Evolutionary conservation across 495 filamentous ascomycete species (phyloP), one percentile per base, ranked within the genome.

Genomic region (Neurospora cerealis): DNA sequence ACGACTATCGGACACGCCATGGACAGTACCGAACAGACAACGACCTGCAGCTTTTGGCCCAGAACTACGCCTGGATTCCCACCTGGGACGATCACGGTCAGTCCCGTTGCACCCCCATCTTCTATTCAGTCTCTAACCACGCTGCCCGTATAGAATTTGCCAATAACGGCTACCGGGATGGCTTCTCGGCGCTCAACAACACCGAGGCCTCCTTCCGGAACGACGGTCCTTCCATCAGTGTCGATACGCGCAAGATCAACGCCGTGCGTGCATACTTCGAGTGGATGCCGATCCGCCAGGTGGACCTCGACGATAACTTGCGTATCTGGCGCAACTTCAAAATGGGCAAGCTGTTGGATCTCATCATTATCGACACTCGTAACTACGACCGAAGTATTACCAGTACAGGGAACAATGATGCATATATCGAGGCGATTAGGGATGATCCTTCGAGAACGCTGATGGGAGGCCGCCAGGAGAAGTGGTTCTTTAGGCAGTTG

Each of bases 201-300:
- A 89, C 88, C n/a, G 90, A 91, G 73, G 81, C 86, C 4, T 89
- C 88, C 0, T 91, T 91, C 79, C 79, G 89, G 62, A 77, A 82
- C 54, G 86, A 88, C 69, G 89, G 89, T 2, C 73, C 73, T 4
- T 87, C 88, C 24, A 84, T 91, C 39, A 84, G 85, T 66, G 87
- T 91, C 66, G 89, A 91, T 70, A 89, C 91, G 78, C 84, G 89
- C 70, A 90, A 89, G 80, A 89, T 91, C 85, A 90, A 92, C 73
- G 90, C 88, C 7, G 89, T 91, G 11, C 81, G 89, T 24, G 89
- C 89, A 1, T 91, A 91, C 78, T 91, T 91, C 71, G 89, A 91
- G 76, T 91, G 89, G 89, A 89, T 83, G 82, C 80, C 80, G 78
- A 83, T 42, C 24, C 69, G 34, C 62, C 88, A 88, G 78, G 88